phyloP scores from a whole-genome alignment of 495 filamentous ascomycete species.

The Cercophora samala region DNA sequence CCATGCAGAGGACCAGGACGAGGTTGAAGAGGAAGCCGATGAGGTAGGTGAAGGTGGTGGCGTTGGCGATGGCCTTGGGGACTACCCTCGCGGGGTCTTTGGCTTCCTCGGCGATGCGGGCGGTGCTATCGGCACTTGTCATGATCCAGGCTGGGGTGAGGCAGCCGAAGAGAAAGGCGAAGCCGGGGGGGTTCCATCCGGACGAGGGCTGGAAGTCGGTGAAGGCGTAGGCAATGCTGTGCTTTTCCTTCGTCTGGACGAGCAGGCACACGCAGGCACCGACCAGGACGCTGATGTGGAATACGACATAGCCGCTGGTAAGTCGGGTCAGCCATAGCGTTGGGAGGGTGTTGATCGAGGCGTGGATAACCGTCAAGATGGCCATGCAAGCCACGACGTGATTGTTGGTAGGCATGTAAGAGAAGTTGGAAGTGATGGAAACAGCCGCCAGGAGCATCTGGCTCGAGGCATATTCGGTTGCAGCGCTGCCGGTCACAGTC shows the following conservation, averaged over 20 bases:
- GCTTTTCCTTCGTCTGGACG: slow-evolving; percentile 56
- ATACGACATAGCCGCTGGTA: slow-evolving; percentile 62
- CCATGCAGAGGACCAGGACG: slow-evolving; percentile 61
- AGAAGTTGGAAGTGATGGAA: slow-evolving; percentile 57
- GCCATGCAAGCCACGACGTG: slow-evolving; percentile 62
- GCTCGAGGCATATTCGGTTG: slow-evolving; percentile 63
- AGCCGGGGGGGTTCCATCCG: slow-evolving; percentile 62
- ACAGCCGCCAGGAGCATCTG: slow-evolving; percentile 67
- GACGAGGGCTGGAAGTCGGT: slow-evolving; percentile 57
- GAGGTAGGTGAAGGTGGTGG: slow-evolving; percentile 60
- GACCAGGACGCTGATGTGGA: slow-evolving; percentile 59
- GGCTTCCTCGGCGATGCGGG: slow-evolving; percentile 60
- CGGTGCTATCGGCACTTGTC: slow-evolving; percentile 35
- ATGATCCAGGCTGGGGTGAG: slow-evolving; percentile 67
- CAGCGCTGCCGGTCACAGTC: slow-evolving; percentile 61
- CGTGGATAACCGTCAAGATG: slow-evolving; percentile 52
- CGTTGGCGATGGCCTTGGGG: slow-evolving; percentile 57
- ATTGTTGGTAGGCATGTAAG: slow-evolving; percentile 50
- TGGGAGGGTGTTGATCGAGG: slow-evolving; percentile 56
- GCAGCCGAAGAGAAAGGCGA: slow-evolving; percentile 68
- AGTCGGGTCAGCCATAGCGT: slow-evolving; percentile 64
- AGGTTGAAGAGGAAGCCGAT: slow-evolving; percentile 62
- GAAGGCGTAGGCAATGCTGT: slow-evolving; percentile 60
- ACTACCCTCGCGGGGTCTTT: slow-evolving; percentile 56
- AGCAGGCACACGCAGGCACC: slow-evolving; percentile 59